A percentile compares a stretch with the other conserved stretches of the same genome.
Evolutionary conservation across 148 eudicot genomes (phyloP).

Genomic region (Chenopodium berlandieri): DNA sequence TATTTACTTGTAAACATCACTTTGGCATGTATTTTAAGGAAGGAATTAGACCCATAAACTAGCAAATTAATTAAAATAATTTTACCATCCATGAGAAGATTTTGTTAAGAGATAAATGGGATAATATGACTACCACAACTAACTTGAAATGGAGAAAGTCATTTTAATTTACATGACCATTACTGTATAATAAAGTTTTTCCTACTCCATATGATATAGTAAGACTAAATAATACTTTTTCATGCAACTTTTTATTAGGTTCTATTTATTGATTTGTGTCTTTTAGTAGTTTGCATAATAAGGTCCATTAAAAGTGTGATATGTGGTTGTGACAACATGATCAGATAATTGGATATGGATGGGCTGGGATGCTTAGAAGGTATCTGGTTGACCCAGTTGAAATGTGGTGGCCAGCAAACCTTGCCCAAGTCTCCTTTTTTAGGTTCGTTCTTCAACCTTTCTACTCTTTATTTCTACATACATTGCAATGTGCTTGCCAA

Average conservation of each 20-base stretch:
- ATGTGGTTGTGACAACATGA: not conserved
- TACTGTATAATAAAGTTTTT: too few species aligned
- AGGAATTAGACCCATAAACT: too few species aligned
- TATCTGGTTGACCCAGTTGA: conserved; percentile 94
- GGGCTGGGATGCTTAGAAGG: conserved; percentile 95
- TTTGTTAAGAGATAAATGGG: too few species aligned
- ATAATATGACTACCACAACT: too few species aligned
- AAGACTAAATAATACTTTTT: too few species aligned
- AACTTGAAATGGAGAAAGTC: not conserved
- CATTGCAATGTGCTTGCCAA: not conserved
- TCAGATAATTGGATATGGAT: conserved; percentile 92
- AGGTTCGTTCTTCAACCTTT: conserved; percentile 39
- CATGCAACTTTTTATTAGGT: not conserved
- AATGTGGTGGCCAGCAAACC: conserved; percentile 99
- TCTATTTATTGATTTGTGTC: not conserved
- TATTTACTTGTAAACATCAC: too few species aligned
- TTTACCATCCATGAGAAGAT: too few species aligned
- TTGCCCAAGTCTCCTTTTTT: conserved; percentile 96
- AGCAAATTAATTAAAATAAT: too few species aligned
- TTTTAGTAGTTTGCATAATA: not conserved
- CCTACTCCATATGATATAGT: not conserved
- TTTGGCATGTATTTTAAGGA: too few species aligned
- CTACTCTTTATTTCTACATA: not conserved
- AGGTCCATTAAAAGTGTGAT: not conserved
- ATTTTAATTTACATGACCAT: too few species aligned